These are phyloP conservation scores for Pyrenopolyporus hunteri DNA, from an alignment of 495 filamentous ascomycete genomes.

Conservation along the genomic window DNA sequence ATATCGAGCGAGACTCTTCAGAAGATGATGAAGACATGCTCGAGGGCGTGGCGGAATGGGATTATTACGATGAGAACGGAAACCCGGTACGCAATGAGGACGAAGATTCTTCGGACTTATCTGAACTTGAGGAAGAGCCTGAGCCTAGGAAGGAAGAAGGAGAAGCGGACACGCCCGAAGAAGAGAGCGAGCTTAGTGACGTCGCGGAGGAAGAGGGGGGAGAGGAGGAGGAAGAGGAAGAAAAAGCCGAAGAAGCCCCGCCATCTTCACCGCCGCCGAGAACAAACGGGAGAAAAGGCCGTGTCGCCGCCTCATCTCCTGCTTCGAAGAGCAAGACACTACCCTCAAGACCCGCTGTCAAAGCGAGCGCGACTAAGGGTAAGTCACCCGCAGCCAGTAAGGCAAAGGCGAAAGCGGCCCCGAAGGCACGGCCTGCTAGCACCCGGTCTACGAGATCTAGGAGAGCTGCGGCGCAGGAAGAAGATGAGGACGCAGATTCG, in stretches of 20 bases:
- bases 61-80: conserved; percentile 49
- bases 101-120: conserved; percentile 30
- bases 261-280: conserved; percentile 27
- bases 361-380: conserved; percentile 27
- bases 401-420: conserved; percentile 34
- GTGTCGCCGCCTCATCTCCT: conserved; percentile 24
- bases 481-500: conserved; percentile 29
- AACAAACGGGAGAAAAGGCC: conserved; percentile 33
- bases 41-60: conserved; percentile 61
- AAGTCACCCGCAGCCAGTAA: conserved; percentile 32
- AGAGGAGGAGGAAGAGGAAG: conserved; percentile 36
- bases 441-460: conserved; percentile 42
- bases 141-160: conserved; percentile 35
- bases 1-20: conserved; percentile 58
- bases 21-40: conserved; percentile 65
- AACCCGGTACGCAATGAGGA: conserved; percentile 30
- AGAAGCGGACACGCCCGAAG: conserved; percentile 33
- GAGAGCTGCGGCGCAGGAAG: conserved; percentile 28
- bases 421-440: conserved; percentile 25
- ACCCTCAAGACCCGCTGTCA: conserved; percentile 36
- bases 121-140: conserved; percentile 35
- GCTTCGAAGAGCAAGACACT: conserved; percentile 20
- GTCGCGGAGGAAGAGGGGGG: conserved; percentile 35
- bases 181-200: conserved; percentile 39
- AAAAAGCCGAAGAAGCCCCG: conserved; percentile 31